Percentiles rank a stretch among this genome's conserved stretches.
Conservation (phyloP, 169 alveolate species). For the Eimeria acervulina region DNA sequence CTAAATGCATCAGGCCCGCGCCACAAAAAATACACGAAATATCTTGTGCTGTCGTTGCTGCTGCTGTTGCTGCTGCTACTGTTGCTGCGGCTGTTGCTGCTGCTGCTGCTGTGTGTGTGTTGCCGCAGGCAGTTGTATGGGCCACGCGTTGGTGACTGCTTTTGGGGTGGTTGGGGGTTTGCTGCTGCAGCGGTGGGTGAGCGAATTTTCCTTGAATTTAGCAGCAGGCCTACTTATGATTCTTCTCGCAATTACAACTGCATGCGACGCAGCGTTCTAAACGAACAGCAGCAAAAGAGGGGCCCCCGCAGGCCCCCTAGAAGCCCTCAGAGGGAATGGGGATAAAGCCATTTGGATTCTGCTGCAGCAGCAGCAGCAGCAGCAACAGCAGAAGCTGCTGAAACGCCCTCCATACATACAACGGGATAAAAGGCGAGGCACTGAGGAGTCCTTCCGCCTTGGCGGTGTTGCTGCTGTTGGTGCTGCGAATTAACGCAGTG, state of each 20-base stretch:
- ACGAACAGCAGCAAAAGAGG: not conserved
- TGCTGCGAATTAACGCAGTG: too few relatives aligned
- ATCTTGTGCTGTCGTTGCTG: not conserved
- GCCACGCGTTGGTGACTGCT: conserved; percentile 63
- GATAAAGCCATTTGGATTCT: too few relatives aligned
- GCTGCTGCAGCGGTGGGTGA: conserved; percentile 62
- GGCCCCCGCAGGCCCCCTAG: too few relatives aligned
- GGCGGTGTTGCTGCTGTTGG: too few relatives aligned
- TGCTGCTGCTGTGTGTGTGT: too few relatives aligned
- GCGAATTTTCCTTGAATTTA: conserved; percentile 43
- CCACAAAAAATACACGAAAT: not conserved
- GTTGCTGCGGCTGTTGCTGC: conserved; percentile 28
- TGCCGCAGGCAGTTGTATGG: conserved; percentile 75
- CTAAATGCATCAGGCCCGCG: too few relatives aligned
- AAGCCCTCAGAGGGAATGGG: too few relatives aligned
- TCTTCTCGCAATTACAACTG: not conserved
- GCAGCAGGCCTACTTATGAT: conserved; percentile 49
- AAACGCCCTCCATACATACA: too few relatives aligned
- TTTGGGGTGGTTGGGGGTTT: conserved; percentile 10
- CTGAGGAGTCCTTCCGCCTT: too few relatives aligned
- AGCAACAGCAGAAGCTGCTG: too few relatives aligned
- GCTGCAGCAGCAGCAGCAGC: too few relatives aligned
- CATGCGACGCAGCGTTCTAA: not conserved
- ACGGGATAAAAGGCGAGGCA: too few relatives aligned
- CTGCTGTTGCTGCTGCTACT: conserved; percentile 18